Conservation (phyloP, 768 basidiomycete genomes). For the Mycena sanguinolenta region DNA sequence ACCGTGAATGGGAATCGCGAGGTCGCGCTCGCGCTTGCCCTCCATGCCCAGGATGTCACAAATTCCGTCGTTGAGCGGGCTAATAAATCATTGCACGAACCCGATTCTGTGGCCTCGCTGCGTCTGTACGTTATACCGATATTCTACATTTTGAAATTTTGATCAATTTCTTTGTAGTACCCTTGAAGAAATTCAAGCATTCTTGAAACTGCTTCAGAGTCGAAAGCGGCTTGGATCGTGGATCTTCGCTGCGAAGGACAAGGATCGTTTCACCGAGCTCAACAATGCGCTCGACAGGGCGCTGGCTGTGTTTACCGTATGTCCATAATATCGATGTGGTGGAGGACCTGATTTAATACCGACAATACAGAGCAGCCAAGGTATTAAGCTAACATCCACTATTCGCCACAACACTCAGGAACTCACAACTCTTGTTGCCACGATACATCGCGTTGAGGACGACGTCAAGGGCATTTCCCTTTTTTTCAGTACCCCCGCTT, state of each 20-base stretch:
- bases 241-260: slow-evolving; percentile 1
- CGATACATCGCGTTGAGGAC: neutral
- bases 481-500: too few species aligned
- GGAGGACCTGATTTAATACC: too few species aligned
- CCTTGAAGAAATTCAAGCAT: neutral
- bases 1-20: slow-evolving; percentile 4
- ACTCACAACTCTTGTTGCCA: neutral
- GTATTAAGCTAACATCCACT: too few species aligned
- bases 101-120: neutral
- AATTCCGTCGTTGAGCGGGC: neutral
- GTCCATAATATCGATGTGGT: neutral
- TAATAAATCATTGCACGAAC: too few species aligned
- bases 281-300: slow-evolving; percentile 3
- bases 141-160: neutral
- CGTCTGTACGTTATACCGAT: neutral
- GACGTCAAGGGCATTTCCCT: neutral
- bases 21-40: neutral
- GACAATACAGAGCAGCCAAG: neutral
- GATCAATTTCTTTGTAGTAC: neutral
- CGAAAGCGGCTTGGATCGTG: neutral
- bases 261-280: neutral
- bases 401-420: neutral
- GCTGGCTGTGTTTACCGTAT: neutral
- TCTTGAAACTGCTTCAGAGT: neutral
- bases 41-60: neutral